Percentiles rank a stretch among this genome's conserved stretches.
Evolutionary conservation across 345 rosid genomes (phyloP).

Genomic region (Citrus maxima): DNA sequence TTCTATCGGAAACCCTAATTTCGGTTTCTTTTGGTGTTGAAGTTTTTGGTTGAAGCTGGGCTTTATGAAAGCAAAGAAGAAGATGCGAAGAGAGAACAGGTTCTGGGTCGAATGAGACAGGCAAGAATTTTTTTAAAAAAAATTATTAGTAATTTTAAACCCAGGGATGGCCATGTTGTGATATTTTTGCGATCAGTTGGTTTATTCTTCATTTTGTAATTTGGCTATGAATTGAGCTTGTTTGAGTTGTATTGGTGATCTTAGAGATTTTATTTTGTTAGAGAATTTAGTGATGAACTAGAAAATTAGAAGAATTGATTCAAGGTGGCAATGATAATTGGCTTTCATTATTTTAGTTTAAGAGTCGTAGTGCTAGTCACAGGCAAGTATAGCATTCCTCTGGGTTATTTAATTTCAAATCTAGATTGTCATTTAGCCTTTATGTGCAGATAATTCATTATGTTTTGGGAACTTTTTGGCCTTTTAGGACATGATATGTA

Average conservation of each 20-base stretch:
- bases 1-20: background rate
- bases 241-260: background rate
- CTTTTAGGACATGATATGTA: background rate
- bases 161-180: too few relatives aligned
- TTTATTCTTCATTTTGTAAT: background rate
- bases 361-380: background rate
- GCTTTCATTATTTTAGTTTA: background rate
- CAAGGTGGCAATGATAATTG: background rate
- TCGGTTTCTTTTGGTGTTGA: background rate
- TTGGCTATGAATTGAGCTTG: background rate
- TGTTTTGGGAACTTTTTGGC: background rate
- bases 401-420: background rate
- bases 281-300: background rate
- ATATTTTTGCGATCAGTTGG: background rate
- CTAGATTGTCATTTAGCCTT: background rate
- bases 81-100: slow-evolving; percentile 46
- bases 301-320: background rate
- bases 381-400: background rate
- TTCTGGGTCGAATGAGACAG: slow-evolving; percentile 47
- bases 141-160: background rate
- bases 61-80: slow-evolving; percentile 64
- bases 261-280: background rate
- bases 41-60: slow-evolving; percentile 54
- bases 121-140: slow-evolving; percentile 7
- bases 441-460: background rate